These are phyloP conservation scores for Cryphonectria naterciae DNA, from an alignment of 2,329 filamentous ascomycete genomes.

Conservation along the genomic window DNA sequence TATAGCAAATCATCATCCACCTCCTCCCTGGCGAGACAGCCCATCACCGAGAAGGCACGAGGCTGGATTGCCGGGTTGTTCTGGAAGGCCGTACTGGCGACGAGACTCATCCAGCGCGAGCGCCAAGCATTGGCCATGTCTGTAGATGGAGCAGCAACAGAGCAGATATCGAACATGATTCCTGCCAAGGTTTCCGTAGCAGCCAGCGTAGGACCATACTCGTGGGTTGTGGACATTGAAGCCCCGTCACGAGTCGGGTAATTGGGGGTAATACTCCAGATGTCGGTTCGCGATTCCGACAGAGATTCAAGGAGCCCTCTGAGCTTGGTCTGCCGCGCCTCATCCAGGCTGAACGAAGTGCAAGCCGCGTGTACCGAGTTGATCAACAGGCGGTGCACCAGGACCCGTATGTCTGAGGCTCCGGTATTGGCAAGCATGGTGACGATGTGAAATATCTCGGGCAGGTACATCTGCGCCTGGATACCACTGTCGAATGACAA, in stretches of 20 bases:
- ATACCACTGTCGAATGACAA: conserved; percentile 70
- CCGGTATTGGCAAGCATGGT: conserved; percentile 73
- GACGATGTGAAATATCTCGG: conserved; percentile 71
- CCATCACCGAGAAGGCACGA: conserved; percentile 72
- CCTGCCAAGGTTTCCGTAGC: conserved; percentile 66
- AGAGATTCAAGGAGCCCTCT: conserved; percentile 60
- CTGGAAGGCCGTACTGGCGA: conserved; percentile 73
- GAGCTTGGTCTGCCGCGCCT: conserved; percentile 59
- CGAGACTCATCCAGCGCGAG: conserved; percentile 73
- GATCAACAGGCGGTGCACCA: conserved; percentile 66
- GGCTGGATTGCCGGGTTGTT: conserved; percentile 74
- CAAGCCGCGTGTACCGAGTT: conserved; percentile 72
- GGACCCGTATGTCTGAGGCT: conserved; percentile 56
- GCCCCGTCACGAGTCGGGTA: conserved; percentile 54
- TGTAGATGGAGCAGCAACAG: conserved; percentile 64
- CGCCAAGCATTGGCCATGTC: conserved; percentile 72
- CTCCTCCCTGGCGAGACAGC: conserved; percentile 70
- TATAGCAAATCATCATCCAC: conserved; percentile 74
- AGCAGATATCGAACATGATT: conserved; percentile 66
- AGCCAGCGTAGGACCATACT: conserved; percentile 53
- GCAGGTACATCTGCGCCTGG: conserved; percentile 69
- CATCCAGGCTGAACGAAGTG: conserved; percentile 67
- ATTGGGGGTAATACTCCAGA: conserved; percentile 54
- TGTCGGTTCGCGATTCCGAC: conserved; percentile 62
- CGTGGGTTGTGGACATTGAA: conserved; percentile 58